Evolutionary conservation across 441 rosid genomes (phyloP).

Genomic region (Populus tomentosa): DNA sequence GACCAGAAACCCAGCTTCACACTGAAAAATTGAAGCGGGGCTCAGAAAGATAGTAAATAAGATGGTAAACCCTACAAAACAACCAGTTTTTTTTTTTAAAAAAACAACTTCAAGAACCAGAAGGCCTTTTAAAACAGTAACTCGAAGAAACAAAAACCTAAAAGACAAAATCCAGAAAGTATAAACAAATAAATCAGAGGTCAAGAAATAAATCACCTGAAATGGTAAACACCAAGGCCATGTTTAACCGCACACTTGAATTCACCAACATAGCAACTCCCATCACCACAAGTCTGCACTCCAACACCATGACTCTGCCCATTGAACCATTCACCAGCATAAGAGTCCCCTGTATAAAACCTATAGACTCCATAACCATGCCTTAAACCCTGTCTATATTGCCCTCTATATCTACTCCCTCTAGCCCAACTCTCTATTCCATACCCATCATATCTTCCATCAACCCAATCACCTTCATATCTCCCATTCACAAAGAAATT

Average conservation of each 20-base stretch:
- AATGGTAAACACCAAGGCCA: slow-evolving; percentile 83
- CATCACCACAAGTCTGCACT: slow-evolving; percentile 74
- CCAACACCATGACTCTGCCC: slow-evolving; percentile 94
- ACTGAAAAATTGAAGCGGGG: neutral
- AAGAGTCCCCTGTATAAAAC: slow-evolving; percentile 85
- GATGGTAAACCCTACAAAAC: neutral
- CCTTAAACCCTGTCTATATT: slow-evolving; percentile 69
- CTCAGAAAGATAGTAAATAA: neutral
- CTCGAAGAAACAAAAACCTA: neutral
- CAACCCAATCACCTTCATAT: slow-evolving; percentile 28
- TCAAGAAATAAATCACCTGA: slow-evolving; percentile 45
- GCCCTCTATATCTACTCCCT: slow-evolving; percentile 88
- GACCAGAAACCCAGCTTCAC: neutral
- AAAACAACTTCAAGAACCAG: neutral
- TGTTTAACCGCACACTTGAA: slow-evolving; percentile 85
- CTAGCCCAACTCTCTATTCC: slow-evolving; percentile 96
- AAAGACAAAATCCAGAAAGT: neutral
- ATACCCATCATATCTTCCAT: slow-evolving; percentile 77
- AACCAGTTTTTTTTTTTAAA: neutral
- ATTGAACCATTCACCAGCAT: slow-evolving; percentile 82
- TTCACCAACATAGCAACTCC: slow-evolving; percentile 72
- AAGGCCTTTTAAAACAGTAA: neutral
- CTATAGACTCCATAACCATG: slow-evolving; percentile 74
- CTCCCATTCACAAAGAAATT: slow-evolving; percentile 73
- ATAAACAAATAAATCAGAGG: neutral